Evolutionary conservation across 2,329 filamentous ascomycete genomes (phyloP).

Genomic region (Fusarium sp.): DNA sequence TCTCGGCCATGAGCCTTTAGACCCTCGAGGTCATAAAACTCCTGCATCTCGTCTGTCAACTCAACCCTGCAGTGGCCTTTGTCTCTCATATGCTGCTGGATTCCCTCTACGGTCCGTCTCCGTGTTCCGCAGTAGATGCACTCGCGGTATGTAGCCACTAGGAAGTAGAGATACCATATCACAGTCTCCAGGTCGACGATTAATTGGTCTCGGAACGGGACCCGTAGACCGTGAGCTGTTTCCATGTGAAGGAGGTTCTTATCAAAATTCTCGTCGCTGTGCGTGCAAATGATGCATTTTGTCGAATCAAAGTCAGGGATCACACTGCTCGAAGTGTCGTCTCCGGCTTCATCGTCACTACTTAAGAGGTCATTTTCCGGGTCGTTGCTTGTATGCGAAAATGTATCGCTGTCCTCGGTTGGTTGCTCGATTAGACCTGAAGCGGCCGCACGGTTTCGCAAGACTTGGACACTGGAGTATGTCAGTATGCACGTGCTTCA

Average conservation of each 20-base stretch:
- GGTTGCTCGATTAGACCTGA: not conserved
- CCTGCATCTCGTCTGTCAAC: slow-evolving; percentile 47
- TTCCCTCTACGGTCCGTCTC: slow-evolving; percentile 54
- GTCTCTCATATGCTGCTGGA: slow-evolving; percentile 62
- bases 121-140: slow-evolving; percentile 62
- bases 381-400: not conserved
- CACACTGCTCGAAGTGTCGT: not conserved
- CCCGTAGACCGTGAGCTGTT: slow-evolving; percentile 57
- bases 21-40: slow-evolving; percentile 52
- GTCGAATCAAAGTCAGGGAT: slow-evolving; percentile 39
- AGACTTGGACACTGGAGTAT: not conserved
- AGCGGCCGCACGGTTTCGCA: slow-evolving; percentile 1
- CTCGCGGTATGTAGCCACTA: slow-evolving; percentile 60
- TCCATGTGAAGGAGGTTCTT: slow-evolving; percentile 60
- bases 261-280: slow-evolving; percentile 44
- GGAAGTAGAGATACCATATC: slow-evolving; percentile 58
- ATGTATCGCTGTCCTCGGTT: not conserved
- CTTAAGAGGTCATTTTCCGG: not conserved
- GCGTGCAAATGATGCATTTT: slow-evolving; percentile 58
- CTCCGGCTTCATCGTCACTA: not conserved
- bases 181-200: slow-evolving; percentile 59
- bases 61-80: slow-evolving; percentile 61
- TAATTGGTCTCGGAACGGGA: slow-evolving; percentile 53
- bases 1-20: not conserved
- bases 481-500: not conserved